Percentiles rank a stretch among this genome's conserved stretches.
Conservation (phyloP, 768 basidiomycete species). For the Macrolepiota albuminosa region DNA sequence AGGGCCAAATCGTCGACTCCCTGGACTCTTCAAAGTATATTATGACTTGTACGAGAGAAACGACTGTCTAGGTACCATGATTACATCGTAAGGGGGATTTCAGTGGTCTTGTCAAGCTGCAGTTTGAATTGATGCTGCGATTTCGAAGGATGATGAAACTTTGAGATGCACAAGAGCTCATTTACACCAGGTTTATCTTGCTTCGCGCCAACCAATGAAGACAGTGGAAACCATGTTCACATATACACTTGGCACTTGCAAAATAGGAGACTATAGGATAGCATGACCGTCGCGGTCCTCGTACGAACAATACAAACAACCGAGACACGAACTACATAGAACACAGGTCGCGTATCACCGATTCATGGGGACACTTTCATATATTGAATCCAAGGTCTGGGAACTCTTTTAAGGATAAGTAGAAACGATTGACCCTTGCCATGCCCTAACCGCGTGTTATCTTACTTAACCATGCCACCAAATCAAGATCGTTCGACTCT, state of each 20-base stretch:
- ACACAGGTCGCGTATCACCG: not conserved
- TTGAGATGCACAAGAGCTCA: not conserved
- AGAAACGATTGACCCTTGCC: no score
- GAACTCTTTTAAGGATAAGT: not conserved
- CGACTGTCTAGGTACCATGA: not conserved
- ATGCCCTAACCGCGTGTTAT: no score
- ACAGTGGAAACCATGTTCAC: not conserved
- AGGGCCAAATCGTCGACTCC: not conserved
- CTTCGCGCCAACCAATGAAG: not conserved
- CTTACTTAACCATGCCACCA: no score
- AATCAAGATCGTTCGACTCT: no score
- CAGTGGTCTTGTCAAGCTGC: not conserved
- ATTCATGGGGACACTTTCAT: not conserved
- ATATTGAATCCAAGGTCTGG: not conserved
- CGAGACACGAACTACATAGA: not conserved
- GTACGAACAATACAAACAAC: no score
- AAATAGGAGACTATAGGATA: no score
- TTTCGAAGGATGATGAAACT: not conserved
- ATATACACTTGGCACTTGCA: no score
- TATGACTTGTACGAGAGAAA: not conserved
- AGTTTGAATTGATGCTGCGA: not conserved
- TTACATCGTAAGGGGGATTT: not conserved
- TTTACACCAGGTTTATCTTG: not conserved
- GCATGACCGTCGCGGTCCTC: no score
- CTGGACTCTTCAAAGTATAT: not conserved